Evolutionary conservation across 352 stramenopile genomes (phyloP), one percentile per base, ranked within the genome.

Genomic region (Globisporangium irregulare): DNA sequence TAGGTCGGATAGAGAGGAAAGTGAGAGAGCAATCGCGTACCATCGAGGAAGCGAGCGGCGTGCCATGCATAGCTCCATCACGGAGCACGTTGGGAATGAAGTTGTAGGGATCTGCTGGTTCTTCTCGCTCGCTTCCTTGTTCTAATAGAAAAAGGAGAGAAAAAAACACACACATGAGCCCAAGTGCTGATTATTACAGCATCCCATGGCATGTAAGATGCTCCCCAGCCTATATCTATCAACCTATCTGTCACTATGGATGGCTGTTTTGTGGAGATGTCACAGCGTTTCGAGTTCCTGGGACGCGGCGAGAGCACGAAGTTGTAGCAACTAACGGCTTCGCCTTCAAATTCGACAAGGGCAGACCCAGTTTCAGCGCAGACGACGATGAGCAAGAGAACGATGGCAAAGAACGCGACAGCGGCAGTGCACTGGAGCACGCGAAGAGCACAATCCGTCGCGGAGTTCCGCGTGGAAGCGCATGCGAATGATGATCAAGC

Each of bases 61-160:
- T 32, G 27, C 27, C 27, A 32, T 2, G 27, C 27, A 32, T 32
- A 32, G 27, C 27, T 32, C 27, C 27, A 32, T 32, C 27, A 7
- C 27, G 27, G 27, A 32, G 27, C 20, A 55, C 48, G 48, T 15
- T 55, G 48, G 48, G 15, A 2, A 25, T 24, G 50, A 9, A 24
- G 50, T 29, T 18, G 20, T 59, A n/a, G 18, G 22, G n/a, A 2
- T 29, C 29, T 62, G 15, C 29, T 32, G 3, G 14, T 48, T 32
- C 58, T 51, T 32, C 34, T 48, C 4, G 8, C 59, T 64, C 48
- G 59, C 25, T 15, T 18, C 34, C 10, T 32, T 57, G 48, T 24
- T 55, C 43, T 57, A 54, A 63, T 63, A 63, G 34, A 63, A 63
- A 63, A 22, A 54, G 34, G 34, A n/a, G 27, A 32, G 27, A 57